Evolutionary conservation across 352 stramenopile genomes (phyloP).

Genomic region (Phytophthora litchii): DNA sequence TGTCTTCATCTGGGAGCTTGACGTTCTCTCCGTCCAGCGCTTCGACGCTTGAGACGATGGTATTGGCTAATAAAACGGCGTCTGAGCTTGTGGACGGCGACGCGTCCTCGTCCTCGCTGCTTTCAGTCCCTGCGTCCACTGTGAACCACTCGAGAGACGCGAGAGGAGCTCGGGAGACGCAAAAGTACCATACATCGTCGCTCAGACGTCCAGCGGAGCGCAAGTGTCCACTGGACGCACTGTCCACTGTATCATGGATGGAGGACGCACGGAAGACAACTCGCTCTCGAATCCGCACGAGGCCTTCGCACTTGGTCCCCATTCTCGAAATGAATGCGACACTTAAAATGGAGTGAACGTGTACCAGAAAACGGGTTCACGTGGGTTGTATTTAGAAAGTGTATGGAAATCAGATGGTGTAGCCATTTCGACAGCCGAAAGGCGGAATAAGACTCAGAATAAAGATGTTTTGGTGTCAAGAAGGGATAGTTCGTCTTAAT

Average conservation of each 20-base stretch:
- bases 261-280: slow-evolving; percentile 22
- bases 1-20: slow-evolving; percentile 24
- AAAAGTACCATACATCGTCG: slow-evolving; percentile 63
- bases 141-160: slow-evolving; percentile 49
- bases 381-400: slow-evolving; percentile 23
- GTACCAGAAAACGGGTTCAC: slow-evolving; percentile 4
- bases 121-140: slow-evolving; percentile 39
- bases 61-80: slow-evolving; percentile 39
- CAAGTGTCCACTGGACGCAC: slow-evolving; percentile 4
- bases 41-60: slow-evolving; percentile 48
- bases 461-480: no score
- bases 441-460: slow-evolving; percentile 39
- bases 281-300: slow-evolving; percentile 53
- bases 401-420: slow-evolving; percentile 7
- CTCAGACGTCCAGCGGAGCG: slow-evolving; percentile 25
- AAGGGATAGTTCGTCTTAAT: slow-evolving; percentile 28
- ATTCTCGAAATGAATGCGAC: slow-evolving; percentile 17
- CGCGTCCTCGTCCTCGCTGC: slow-evolving; percentile 31
- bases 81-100: slow-evolving; percentile 9
- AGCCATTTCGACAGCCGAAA: slow-evolving; percentile 13
- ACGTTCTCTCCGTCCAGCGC: slow-evolving; percentile 43
- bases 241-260: slow-evolving; percentile 16
- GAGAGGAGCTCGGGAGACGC: slow-evolving; percentile 23
- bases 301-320: slow-evolving; percentile 38
- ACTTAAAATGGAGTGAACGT: not conserved